phyloP scores from a whole-genome alignment of 2,329 filamentous ascomycete species.

The Xylaria hypoxylon region DNA sequence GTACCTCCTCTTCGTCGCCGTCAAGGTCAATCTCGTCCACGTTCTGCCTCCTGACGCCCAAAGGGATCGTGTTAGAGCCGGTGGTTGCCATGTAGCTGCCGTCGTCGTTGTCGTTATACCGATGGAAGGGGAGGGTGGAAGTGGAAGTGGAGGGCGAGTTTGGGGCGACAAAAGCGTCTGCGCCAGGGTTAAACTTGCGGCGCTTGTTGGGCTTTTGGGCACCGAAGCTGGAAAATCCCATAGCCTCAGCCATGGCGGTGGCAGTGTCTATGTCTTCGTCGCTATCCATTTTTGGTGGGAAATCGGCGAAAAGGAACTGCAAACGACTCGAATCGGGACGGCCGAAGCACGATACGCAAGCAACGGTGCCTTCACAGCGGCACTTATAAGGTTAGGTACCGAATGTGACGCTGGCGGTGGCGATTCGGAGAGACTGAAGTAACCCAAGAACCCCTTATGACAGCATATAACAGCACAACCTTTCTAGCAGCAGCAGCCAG shows the following conservation, averaged over 20 bases:
- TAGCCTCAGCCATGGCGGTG: constrained; percentile 71
- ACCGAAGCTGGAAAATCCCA: constrained; percentile 82
- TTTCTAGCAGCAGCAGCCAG: neutral
- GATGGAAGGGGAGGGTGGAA: constrained; percentile 42
- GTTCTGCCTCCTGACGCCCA: constrained; percentile 56
- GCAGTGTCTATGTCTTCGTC: constrained; percentile 54
- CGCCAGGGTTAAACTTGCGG: constrained; percentile 72
- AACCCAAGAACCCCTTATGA: constrained; percentile 16
- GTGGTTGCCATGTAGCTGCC: constrained; percentile 34
- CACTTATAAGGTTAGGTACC: constrained; percentile 5
- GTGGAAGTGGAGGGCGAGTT: constrained; percentile 34
- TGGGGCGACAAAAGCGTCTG: constrained; percentile 49
- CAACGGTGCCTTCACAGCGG: neutral
- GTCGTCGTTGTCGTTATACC: constrained; percentile 23
- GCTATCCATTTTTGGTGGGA: constrained; percentile 41
- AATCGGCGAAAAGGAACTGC: neutral
- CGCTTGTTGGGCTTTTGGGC: constrained; percentile 69
- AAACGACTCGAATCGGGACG: neutral
- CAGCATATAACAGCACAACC: neutral
- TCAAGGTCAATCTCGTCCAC: constrained; percentile 60
- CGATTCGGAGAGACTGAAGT: constrained; percentile 8
- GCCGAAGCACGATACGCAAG: constrained; percentile 4
- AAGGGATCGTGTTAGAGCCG: constrained; percentile 54
- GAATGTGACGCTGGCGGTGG: constrained; percentile 18
- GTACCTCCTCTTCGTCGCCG: constrained; percentile 49